Percentiles rank a stretch among this genome's conserved stretches.
These are phyloP conservation scores for Clarireedia paspali DNA, from an alignment of 2,329 filamentous ascomycete species.

Conservation along the genomic window DNA sequence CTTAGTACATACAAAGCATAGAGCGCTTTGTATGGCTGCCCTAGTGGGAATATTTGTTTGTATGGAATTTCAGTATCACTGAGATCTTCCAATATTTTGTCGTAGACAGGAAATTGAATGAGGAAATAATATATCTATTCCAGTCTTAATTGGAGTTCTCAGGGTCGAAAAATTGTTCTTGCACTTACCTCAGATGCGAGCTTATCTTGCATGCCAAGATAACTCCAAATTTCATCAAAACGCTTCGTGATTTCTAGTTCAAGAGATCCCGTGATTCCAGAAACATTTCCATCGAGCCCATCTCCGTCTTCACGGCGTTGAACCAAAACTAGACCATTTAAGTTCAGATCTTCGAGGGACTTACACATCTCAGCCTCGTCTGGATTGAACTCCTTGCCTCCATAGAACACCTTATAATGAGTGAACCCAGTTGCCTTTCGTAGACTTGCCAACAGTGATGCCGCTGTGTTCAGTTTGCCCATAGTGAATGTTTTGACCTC, in stretches of 20 bases:
- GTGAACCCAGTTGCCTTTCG: constrained; percentile 65
- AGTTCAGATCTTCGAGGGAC: constrained; percentile 60
- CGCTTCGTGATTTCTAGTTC: constrained; percentile 75
- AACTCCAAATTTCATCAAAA: constrained; percentile 76
- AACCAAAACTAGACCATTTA: constrained; percentile 61
- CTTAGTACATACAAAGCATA: constrained; percentile 64
- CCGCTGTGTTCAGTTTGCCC: constrained; percentile 62
- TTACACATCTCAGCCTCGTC: constrained; percentile 49
- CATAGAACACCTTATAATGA: constrained; percentile 66
- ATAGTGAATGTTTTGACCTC: constrained; percentile 57
- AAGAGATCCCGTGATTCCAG: constrained; percentile 50
- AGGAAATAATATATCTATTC: constrained; percentile 63
- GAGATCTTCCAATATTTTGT: constrained; percentile 52
- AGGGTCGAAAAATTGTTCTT: background rate
- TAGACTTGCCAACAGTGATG: constrained; percentile 60
- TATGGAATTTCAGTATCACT: constrained; percentile 45
- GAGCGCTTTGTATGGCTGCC: constrained; percentile 63
- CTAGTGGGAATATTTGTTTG: constrained; percentile 57
- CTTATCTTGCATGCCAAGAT: constrained; percentile 65
- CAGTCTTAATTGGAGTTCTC: constrained; percentile 3
- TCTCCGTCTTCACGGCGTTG: constrained; percentile 46
- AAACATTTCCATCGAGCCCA: constrained; percentile 37
- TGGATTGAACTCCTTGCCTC: constrained; percentile 58
- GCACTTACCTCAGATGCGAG: constrained; percentile 56
- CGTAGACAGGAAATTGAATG: constrained; percentile 60